Evolutionary conservation across 2,329 filamentous ascomycete species (phyloP), one percentile per base, ranked within the genome.

Genomic region (Epicoccum nigrum): DNA sequence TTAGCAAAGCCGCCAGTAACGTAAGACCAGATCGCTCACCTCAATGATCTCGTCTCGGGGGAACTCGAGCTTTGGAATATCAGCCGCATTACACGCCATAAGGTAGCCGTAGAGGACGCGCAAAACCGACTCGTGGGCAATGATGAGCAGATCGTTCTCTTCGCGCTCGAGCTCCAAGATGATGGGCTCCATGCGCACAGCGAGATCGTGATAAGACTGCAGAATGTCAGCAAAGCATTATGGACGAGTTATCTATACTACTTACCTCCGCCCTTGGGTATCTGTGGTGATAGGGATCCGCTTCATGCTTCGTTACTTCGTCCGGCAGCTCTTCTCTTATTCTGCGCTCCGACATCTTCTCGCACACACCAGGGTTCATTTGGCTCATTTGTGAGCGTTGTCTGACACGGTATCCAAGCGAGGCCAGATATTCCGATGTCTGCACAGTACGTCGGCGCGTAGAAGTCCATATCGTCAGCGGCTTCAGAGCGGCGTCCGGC

Each of bases 11-110:
- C 7, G 1, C 19, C 4, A 8, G n/a, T 11, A 11, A 17, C 7
- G 9, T 7, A 12, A 7, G 4, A 19, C 31, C 45, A 30, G 16
- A 15, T 58, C 30, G 16, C 75, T 63, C 70, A 85, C 85, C 80
- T 99, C 94, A 62, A 99, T 96, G 69, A 99, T 97, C 72, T 99
- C 92, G 69, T 99, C 88, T 34, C 94, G 89, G 4, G 94, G 94
- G 67, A 99, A 99, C 60, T 91, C 89, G 55, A 99, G 84, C 62
- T 87, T 88, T 4, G 94, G 94, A 56, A 99, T 99, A 68, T 96
- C 92, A 73, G 88, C 89, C 7, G 95, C 92, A 70, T 93, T 94
- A 76, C 94, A 97, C 63, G 96, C 94, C 94, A 99, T 99, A 31
- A 99, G 81, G 74, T 99, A 99, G 19, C 92, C 92, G 70, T 99